Percentiles rank a stretch among this genome's conserved stretches.
phyloP scores from a whole-genome alignment of 2,329 filamentous ascomycete genomes.

The Epichloe typhina region DNA sequence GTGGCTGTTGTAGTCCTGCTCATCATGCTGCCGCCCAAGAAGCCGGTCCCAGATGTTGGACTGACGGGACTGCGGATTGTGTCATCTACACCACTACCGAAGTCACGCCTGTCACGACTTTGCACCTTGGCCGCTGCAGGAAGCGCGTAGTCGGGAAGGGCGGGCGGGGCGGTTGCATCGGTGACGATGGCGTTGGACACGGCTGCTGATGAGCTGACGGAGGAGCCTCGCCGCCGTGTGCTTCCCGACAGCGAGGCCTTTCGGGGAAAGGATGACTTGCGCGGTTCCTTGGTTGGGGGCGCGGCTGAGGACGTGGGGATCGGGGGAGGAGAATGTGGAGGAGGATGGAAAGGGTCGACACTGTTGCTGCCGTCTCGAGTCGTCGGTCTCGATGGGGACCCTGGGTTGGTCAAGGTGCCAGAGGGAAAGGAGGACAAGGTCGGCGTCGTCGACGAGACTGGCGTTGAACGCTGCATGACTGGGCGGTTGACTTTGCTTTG shows the following conservation, averaged over 20 bases:
- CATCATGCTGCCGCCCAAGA: constrained; percentile 2
- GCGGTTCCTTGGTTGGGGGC: constrained; percentile 23
- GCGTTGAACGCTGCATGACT: constrained; percentile 6
- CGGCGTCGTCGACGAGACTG: constrained; percentile 15
- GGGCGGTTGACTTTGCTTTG: not conserved
- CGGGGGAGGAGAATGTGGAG: constrained; percentile 10
- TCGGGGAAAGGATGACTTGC: constrained; percentile 39
- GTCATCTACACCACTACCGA: constrained; percentile 3
- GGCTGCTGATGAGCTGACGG: constrained; percentile 19
- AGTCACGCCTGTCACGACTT: constrained; percentile 11
- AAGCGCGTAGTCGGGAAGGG: constrained; percentile 40
- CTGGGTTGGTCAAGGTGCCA: constrained; percentile 14
- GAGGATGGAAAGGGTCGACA: constrained; percentile 10
- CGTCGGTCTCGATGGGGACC: constrained; percentile 18
- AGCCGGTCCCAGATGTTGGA: constrained; percentile 8
- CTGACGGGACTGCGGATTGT: constrained; percentile 9
- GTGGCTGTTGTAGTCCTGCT: constrained; percentile 5
- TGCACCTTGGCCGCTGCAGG: constrained; percentile 32
- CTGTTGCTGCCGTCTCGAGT: constrained; percentile 21
- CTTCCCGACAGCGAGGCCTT: constrained; percentile 39
- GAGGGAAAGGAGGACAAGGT: constrained; percentile 25
- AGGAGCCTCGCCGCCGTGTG: constrained; percentile 27
- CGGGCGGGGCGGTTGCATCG: constrained; percentile 36
- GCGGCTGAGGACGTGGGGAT: not conserved
- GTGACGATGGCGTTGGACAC: constrained; percentile 27